phyloP scores from a whole-genome alignment of 305 asterid species.

The Fraxinus ornus region DNA sequence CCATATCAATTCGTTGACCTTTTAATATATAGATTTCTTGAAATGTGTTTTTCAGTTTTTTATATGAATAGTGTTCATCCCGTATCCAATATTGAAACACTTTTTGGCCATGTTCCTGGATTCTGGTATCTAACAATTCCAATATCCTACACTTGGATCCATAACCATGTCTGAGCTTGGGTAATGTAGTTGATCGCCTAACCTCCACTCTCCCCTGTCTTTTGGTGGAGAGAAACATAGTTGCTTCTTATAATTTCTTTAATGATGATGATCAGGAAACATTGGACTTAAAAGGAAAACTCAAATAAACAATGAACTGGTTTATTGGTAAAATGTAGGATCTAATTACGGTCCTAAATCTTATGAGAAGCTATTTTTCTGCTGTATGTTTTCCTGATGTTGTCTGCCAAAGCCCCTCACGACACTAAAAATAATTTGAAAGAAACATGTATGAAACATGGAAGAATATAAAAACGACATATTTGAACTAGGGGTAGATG shows the following conservation, averaged over 20 bases:
- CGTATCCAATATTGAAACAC: neutral
- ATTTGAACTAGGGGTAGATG: too few relatives aligned
- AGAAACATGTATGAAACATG: neutral
- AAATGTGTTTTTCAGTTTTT: neutral
- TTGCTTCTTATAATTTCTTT: neutral
- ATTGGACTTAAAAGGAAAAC: neutral
- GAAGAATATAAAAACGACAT: neutral
- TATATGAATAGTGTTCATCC: neutral
- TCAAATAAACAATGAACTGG: neutral
- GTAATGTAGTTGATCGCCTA: neutral
- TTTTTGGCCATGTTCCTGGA: neutral
- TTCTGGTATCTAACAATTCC: neutral
- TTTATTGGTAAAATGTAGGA: neutral
- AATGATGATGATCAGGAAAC: neutral
- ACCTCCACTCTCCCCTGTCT: neutral
- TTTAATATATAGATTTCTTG: neutral
- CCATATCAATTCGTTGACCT: neutral
- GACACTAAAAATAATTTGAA: neutral
- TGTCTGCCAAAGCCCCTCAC: neutral
- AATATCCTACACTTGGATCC: neutral
- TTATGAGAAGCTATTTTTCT: neutral
- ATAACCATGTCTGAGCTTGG: neutral
- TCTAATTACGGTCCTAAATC: neutral
- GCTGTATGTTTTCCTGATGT: neutral
- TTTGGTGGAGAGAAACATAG: neutral